Evolutionary conservation across 192 early-diverging fungal species (phyloP), one percentile per base, ranked within the genome.

Genomic region (Mortierella hygrophila): DNA sequence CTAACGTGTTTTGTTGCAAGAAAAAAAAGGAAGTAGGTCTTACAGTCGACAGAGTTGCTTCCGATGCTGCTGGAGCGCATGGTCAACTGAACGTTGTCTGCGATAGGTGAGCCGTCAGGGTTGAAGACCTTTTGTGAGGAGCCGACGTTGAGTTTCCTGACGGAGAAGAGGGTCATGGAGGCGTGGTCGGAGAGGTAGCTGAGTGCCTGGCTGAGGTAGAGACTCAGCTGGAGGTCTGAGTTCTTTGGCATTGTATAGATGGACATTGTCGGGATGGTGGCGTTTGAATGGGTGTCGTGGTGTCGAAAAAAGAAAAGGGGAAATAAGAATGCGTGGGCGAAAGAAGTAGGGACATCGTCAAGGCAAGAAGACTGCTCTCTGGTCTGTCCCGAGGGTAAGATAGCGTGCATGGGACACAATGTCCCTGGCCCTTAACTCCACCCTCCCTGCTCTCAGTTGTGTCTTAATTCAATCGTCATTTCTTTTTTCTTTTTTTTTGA

Each of bases 81-180:
- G 5, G 83, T 80, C 40, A 85, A 70, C 11, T 80, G 44, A 26
- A 85, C 75, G 8, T 54, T 55, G 44, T 85, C 83, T 7, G 83
- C 83, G 44, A 85, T 52, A 57, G 78, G 78, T 7, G 65, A 42
- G 3, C 78, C 78, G 29, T 85, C 78, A 4, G 83, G 83, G 83
- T 85, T 85, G 78, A 85, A 80, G 32, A 80, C 75, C 6, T 75
- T 80, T 41, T 80, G 83, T 7, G 78, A 80, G 13, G 74, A 85
- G 60, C 74, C 74, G 21, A 79, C 68, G 70, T 55, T 79, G 44
- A 85, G 32, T 75, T 80, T 77, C 52, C 73, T 85, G 83, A 85
- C 26, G 1, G 83, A 80, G 41, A 85, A 85, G 8, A 80, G 74
- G 41, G 78, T 85, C 78, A 80, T 85, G n/a, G 78, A 68, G 0